A percentile compares a stretch with the other conserved stretches of the same genome.
Evolutionary conservation across 2,329 filamentous ascomycete genomes (phyloP).

Genomic region (Hymenoscyphus infarciens): DNA sequence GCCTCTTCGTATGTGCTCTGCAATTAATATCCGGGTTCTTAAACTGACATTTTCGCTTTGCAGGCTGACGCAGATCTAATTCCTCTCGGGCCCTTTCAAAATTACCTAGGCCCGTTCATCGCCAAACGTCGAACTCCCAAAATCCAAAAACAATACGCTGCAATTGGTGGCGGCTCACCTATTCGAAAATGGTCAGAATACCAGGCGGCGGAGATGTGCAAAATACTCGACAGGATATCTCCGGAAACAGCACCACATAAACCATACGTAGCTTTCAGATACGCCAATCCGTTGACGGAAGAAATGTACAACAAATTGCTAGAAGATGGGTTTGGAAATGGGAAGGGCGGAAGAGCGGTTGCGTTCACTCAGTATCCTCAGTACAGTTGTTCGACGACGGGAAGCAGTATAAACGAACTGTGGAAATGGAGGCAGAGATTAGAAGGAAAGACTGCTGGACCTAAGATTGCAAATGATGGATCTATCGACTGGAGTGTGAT

Average conservation of each 20-base stretch:
- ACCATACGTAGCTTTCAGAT: conserved; percentile 95
- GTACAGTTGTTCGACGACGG: conserved; percentile 96
- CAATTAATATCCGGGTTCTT: background rate
- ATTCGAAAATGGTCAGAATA: conserved; percentile 98
- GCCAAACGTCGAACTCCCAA: conserved; percentile 86
- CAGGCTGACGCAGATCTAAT: conserved; percentile 92
- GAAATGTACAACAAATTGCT: conserved; percentile 83
- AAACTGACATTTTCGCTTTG: conserved; percentile 12
- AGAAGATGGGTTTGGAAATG: conserved; percentile 84
- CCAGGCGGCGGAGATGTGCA: conserved; percentile 94
- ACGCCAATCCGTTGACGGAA: conserved; percentile 89
- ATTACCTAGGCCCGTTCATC: conserved; percentile 85
- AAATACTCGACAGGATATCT: conserved; percentile 84
- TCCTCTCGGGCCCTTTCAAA: conserved; percentile 87
- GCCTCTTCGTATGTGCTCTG: conserved; percentile 72
- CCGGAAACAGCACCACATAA: conserved; percentile 95
- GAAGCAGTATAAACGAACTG: conserved; percentile 91
- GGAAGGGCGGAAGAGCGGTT: conserved; percentile 87
- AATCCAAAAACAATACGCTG: conserved; percentile 92
- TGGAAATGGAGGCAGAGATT: conserved; percentile 95
- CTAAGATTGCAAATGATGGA: conserved; percentile 47
- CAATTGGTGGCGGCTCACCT: conserved; percentile 94
- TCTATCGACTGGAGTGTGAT: conserved; percentile 95
- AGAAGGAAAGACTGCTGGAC: conserved; percentile 63
- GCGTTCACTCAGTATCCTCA: conserved; percentile 98